Evolutionary conservation across 2,329 filamentous ascomycete genomes (phyloP).

Genomic region (Nemania serpens): DNA sequence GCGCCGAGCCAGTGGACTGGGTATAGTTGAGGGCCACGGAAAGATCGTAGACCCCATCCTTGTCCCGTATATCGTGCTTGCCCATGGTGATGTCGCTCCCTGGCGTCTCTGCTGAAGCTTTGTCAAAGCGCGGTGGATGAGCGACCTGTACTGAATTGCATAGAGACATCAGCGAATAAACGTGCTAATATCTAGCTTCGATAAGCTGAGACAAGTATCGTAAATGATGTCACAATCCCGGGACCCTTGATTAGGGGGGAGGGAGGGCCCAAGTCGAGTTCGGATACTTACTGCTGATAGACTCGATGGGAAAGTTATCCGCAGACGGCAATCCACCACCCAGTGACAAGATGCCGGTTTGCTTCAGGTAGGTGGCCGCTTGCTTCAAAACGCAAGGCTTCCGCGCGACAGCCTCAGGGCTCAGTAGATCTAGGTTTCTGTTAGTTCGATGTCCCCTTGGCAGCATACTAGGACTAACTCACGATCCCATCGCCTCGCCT

Average conservation of each 20-base stretch:
- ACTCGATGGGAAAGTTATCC: slow-evolving; percentile 90
- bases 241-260: neutral
- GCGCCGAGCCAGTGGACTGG: slow-evolving; percentile 82
- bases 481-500: slow-evolving; percentile 85
- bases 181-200: neutral
- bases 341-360: slow-evolving; percentile 84
- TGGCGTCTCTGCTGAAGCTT: neutral
- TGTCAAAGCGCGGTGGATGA: slow-evolving; percentile 20
- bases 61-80: slow-evolving; percentile 75
- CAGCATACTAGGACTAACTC: slow-evolving; percentile 46
- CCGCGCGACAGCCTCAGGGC: slow-evolving; percentile 62
- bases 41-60: slow-evolving; percentile 66
- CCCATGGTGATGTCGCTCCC: slow-evolving; percentile 65
- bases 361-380: slow-evolving; percentile 78
- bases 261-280: neutral
- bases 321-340: slow-evolving; percentile 89
- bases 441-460: slow-evolving; percentile 8
- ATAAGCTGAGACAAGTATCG: neutral
- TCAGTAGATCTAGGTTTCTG: slow-evolving; percentile 57
- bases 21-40: slow-evolving; percentile 92
- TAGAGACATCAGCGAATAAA: slow-evolving; percentile 9
- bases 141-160: slow-evolving; percentile 18
- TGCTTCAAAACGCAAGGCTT: slow-evolving; percentile 77
- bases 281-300: slow-evolving; percentile 55
- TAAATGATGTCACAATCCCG: neutral